Evolutionary conservation across 768 basidiomycete species (phyloP), one percentile per base, ranked within the genome.

Genomic region (Phylloporus sp.): DNA sequence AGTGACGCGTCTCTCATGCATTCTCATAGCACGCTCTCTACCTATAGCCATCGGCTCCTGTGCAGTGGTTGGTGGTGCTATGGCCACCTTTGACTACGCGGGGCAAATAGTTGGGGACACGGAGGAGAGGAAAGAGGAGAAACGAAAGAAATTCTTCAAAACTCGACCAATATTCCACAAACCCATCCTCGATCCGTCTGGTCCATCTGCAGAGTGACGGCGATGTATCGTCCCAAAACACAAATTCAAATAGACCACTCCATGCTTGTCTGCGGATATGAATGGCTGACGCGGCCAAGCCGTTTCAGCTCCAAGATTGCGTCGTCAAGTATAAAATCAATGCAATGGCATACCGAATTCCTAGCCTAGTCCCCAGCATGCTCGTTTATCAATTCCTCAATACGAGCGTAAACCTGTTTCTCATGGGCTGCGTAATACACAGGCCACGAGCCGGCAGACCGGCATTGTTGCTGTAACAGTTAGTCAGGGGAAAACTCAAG

Each of bases 121-220:
- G 5, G 65, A 66, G 41, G 69, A 73, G 37, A 64, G 68, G 44
- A 66, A 71, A 57, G 89, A 90, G 61, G 88, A 89, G 66, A 79
- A 74, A 53, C 78, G 86, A 59, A 79, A 73, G 68, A 77, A 71
- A 32, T 95, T 96, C 71, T 95, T 95, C 77, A 95, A 94, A 68
- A 76, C 82, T 52, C 64, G 65, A 38, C 73, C 71, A 24, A 69
- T 74, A 54, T 65, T 70, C 37, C 61, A 62, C 44, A 61, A 65
- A 28, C 56, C 57, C 11, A 26, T 29, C 40, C 55, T 49, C 28
- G 48, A 60, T 22, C 32, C 55, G 1, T 41, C 57, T 27, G 21
- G 29, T 29, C 28, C 49, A 29, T 48, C 63, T 27, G 47, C 54
- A 38, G 52, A 58, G 45, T 62, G 52, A 55, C 36, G 27, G 37